Conservation (phyloP, 2,329 filamentous ascomycete genomes). For the Geosmithia putterillii region DNA sequence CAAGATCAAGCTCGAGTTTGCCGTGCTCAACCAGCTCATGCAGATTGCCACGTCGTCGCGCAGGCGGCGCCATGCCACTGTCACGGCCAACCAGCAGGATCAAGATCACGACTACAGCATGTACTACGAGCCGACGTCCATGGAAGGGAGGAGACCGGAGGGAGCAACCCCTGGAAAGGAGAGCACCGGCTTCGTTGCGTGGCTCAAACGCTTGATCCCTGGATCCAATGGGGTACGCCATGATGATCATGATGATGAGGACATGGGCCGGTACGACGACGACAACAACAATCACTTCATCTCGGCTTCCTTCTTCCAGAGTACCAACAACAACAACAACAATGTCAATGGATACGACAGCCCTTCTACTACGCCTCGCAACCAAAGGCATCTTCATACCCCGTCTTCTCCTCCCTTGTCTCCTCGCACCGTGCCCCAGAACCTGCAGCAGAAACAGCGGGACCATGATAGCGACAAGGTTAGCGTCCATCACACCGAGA, state of each 20-base stretch:
- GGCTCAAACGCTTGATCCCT: not conserved
- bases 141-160: not conserved
- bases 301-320: slow-evolving; percentile 1
- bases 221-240: not conserved
- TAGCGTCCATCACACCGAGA: not conserved
- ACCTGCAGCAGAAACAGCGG: not conserved
- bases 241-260: not conserved
- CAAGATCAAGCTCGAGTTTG: slow-evolving; percentile 24
- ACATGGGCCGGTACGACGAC: not conserved
- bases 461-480: not conserved
- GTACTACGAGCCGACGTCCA: not conserved
- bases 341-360: not conserved
- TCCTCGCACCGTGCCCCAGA: not conserved
- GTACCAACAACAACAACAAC: not conserved
- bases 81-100: not conserved
- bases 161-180: not conserved
- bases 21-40: slow-evolving; percentile 16
- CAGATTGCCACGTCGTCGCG: slow-evolving; percentile 1
- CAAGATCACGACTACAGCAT: too few species aligned
- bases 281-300: slow-evolving; percentile 1
- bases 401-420: not conserved
- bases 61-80: not conserved
- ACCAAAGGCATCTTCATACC: not conserved
- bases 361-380: not conserved
- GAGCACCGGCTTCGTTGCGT: not conserved